These are phyloP conservation scores for Colletotrichum paranaense DNA, from an alignment of 2,329 filamentous ascomycete genomes.

Conservation along the genomic window DNA sequence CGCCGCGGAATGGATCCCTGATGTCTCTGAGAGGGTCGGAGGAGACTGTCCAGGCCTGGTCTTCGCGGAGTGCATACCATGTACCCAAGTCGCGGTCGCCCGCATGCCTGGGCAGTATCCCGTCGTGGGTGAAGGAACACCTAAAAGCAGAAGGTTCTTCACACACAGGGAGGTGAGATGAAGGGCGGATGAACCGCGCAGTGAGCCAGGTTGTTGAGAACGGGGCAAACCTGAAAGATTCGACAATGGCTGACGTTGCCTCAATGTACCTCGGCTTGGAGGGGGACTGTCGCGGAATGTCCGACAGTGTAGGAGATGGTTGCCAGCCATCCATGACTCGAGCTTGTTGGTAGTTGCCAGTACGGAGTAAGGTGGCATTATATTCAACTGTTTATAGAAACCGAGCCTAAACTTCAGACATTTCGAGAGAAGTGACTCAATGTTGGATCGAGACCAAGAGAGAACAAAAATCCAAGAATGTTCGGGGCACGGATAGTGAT, in stretches of 20 bases:
- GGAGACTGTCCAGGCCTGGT: neutral
- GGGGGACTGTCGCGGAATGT: neutral
- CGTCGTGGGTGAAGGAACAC: neutral
- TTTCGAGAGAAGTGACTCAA: neutral
- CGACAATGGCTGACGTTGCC: neutral
- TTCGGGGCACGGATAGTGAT: too few species aligned
- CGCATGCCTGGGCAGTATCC: constrained; percentile 17
- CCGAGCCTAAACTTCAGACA: neutral
- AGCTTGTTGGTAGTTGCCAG: neutral
- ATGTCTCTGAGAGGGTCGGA: neutral
- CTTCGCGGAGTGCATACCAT: neutral
- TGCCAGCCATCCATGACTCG: constrained; percentile 3
- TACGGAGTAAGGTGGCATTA: neutral
- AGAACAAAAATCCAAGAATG: neutral
- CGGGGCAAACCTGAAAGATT: neutral
- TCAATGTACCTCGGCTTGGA: neutral
- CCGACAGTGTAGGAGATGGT: neutral
- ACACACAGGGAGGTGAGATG: neutral
- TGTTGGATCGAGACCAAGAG: neutral
- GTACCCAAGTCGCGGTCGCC: neutral
- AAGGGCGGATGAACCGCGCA: neutral
- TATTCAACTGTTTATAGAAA: neutral
- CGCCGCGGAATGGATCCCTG: neutral
- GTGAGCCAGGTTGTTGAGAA: neutral
- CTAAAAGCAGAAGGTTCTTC: constrained; percentile 11